These are phyloP conservation scores for Paraglomus brasilianum DNA, from an alignment of 192 early-diverging fungal genomes.

Conservation along the genomic window DNA sequence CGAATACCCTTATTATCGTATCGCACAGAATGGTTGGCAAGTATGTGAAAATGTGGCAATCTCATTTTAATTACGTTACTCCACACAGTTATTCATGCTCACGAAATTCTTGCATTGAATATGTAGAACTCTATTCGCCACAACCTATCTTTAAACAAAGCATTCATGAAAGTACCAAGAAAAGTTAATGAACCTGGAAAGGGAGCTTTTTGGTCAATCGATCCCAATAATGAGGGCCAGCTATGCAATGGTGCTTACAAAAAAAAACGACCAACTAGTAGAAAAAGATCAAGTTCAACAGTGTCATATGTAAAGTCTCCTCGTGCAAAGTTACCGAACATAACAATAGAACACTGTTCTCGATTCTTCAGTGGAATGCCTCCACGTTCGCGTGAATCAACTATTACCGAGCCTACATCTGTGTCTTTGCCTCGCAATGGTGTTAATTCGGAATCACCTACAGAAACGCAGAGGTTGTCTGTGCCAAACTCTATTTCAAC, in stretches of 20 bases:
- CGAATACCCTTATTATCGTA: slow-evolving; percentile 84
- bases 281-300: too few relatives aligned
- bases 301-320: too few relatives aligned
- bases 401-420: too few relatives aligned
- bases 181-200: slow-evolving; percentile 87
- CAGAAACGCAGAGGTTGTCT: too few relatives aligned
- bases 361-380: too few relatives aligned
- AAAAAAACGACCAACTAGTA: slow-evolving; percentile 56
- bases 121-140: slow-evolving; percentile 93
- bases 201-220: slow-evolving; percentile 94
- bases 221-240: slow-evolving; percentile 63
- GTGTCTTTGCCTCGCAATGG: too few relatives aligned
- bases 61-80: not conserved
- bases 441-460: too few relatives aligned
- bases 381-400: too few relatives aligned
- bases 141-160: slow-evolving; percentile 93
- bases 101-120: slow-evolving; percentile 4
- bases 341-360: too few relatives aligned
- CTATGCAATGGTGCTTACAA: slow-evolving; percentile 73
- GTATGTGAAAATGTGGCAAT: slow-evolving; percentile 43
- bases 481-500: too few relatives aligned
- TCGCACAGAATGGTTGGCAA: slow-evolving; percentile 90
- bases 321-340: too few relatives aligned
- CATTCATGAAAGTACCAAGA: slow-evolving; percentile 86
- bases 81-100: not conserved